phyloP scores from a whole-genome alignment of 2,329 filamentous ascomycete species.

The Penicillium aurantiogriseum region DNA sequence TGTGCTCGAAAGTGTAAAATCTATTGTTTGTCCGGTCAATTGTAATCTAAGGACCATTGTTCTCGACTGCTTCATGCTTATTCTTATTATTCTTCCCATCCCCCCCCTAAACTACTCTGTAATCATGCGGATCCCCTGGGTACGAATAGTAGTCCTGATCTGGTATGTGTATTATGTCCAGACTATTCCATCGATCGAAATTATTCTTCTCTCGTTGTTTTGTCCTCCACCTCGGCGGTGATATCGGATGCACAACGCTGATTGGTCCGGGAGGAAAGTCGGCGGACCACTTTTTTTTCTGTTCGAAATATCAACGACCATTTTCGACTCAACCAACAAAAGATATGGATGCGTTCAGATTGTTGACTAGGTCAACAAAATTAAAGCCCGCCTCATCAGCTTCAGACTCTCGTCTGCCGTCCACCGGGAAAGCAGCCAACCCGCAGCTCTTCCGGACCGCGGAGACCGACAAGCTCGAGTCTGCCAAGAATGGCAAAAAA shows the following conservation, averaged over 20 bases:
- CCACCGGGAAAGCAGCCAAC: slow-evolving; percentile 40
- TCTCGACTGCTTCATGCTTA: background rate
- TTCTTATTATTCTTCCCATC: background rate
- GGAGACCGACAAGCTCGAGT: slow-evolving; percentile 31
- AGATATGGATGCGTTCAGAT: slow-evolving; percentile 48
- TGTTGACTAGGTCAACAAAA: slow-evolving; percentile 47
- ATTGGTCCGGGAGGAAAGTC: slow-evolving; percentile 35
- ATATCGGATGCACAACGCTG: slow-evolving; percentile 17
- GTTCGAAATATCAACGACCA: slow-evolving; percentile 18
- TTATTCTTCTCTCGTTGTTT: background rate
- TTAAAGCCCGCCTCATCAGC: slow-evolving; percentile 36
- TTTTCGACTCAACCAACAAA: slow-evolving; percentile 11
- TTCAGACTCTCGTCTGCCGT: slow-evolving; percentile 36
- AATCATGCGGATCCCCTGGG: background rate
- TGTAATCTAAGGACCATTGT: background rate
- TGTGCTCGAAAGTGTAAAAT: background rate
- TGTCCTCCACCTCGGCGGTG: background rate
- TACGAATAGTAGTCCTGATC: background rate
- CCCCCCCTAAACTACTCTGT: background rate
- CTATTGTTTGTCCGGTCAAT: background rate
- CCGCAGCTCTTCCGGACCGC: slow-evolving; percentile 39
- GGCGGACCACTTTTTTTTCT: slow-evolving; percentile 30
- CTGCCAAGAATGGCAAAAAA: slow-evolving; percentile 32
- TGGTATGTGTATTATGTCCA: background rate
- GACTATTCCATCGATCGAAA: background rate